phyloP scores from a whole-genome alignment of 306 rosid species.

The Acacia confusa region DNA sequence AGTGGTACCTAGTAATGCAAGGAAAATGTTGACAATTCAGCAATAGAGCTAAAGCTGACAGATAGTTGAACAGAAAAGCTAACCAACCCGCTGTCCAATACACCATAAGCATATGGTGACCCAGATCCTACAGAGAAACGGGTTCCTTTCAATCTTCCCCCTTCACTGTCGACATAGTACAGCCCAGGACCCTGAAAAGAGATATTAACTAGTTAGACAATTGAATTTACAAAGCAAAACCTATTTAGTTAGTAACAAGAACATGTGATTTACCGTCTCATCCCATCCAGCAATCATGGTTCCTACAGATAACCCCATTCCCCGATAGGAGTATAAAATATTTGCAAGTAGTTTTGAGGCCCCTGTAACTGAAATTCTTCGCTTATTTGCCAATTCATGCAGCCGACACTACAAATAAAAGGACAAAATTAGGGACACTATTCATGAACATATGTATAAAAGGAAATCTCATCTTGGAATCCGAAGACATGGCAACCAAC shows the following conservation, averaged over 20 bases:
- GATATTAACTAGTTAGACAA: not conserved
- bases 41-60: not conserved
- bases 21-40: slow-evolving; percentile 24
- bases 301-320: slow-evolving; percentile 94
- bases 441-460: not conserved
- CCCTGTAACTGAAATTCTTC: slow-evolving; percentile 93
- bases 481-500: not conserved
- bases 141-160: slow-evolving; percentile 88
- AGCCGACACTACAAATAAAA: slow-evolving; percentile 63
- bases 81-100: slow-evolving; percentile 74
- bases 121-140: slow-evolving; percentile 97
- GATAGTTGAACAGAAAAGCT: slow-evolving; percentile 2
- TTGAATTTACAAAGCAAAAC: not conserved
- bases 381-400: slow-evolving; percentile 91
- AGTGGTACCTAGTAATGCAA: slow-evolving; percentile 53
- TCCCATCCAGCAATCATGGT: slow-evolving; percentile 99
- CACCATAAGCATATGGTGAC: slow-evolving; percentile 93
- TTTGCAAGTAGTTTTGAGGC: slow-evolving; percentile 93
- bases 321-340: slow-evolving; percentile 87
- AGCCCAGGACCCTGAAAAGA: slow-evolving; percentile 84
- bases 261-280: slow-evolving; percentile 64
- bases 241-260: not conserved
- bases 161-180: slow-evolving; percentile 91
- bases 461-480: not conserved
- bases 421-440: slow-evolving; percentile 23